phyloP scores from a whole-genome alignment of 2,329 filamentous ascomycete species.

The Elsinoe arachidis region DNA sequence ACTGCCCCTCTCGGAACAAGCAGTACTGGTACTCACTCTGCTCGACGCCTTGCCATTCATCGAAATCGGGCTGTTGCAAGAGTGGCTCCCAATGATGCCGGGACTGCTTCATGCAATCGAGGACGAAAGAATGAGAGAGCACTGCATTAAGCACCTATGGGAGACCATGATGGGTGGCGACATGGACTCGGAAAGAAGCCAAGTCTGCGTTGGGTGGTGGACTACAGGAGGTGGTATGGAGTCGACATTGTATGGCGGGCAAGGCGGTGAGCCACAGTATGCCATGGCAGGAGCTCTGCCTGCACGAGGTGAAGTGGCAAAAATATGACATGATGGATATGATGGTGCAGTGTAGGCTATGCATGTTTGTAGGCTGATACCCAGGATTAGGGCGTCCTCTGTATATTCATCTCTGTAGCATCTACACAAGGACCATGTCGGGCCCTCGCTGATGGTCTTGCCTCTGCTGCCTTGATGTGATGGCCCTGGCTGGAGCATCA shows the following conservation, averaged over 20 bases:
- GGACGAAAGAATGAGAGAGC: slow-evolving; percentile 53
- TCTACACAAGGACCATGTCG: neutral
- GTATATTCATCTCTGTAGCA: neutral
- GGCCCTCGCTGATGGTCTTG: no score
- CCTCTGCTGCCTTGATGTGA: neutral
- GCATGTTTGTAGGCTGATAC: slow-evolving; percentile 1
- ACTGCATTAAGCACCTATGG: slow-evolving; percentile 66
- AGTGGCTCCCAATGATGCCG: slow-evolving; percentile 70
- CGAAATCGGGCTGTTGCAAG: slow-evolving; percentile 59
- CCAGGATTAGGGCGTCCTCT: slow-evolving; percentile 1
- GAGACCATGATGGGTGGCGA: slow-evolving; percentile 71
- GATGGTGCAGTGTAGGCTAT: neutral
- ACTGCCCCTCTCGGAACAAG: slow-evolving; percentile 61
- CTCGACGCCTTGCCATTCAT: slow-evolving; percentile 72
- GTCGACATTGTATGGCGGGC: slow-evolving; percentile 42
- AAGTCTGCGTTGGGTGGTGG: slow-evolving; percentile 81
- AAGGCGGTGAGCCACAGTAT: slow-evolving; percentile 14
- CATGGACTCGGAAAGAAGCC: slow-evolving; percentile 78
- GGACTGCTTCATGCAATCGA: slow-evolving; percentile 56
- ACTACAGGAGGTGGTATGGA: slow-evolving; percentile 55
- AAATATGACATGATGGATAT: neutral
- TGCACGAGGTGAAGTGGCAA: neutral
- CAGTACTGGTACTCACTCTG: slow-evolving; percentile 65
- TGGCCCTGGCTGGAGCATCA: neutral
- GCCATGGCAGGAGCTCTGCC: slow-evolving; percentile 8